Conservation (phyloP, 2,329 filamentous ascomycete species). For the Fusarium continuum region DNA sequence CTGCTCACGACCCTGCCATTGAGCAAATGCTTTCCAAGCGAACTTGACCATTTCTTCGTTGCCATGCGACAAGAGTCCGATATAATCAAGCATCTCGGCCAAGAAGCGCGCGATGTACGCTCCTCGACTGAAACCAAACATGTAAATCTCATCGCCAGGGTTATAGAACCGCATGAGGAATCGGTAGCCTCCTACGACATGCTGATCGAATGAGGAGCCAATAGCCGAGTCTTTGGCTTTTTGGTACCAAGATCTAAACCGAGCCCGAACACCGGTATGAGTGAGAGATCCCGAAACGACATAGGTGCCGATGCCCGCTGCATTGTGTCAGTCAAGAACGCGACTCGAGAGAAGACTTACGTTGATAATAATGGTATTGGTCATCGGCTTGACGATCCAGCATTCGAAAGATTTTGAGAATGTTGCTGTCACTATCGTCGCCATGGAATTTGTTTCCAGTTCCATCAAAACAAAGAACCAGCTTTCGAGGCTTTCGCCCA, state of each 20-base stretch:
- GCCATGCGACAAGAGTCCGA: conserved; percentile 80
- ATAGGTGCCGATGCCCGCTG: conserved; percentile 78
- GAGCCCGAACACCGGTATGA: conserved; percentile 64
- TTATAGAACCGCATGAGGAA: conserved; percentile 80
- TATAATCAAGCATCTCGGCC: conserved; percentile 85
- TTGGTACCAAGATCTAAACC: conserved; percentile 71
- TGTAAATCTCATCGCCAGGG: conserved; percentile 71
- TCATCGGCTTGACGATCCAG: conserved; percentile 69
- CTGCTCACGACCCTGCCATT: conserved; percentile 72
- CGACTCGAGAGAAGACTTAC: conserved; percentile 48
- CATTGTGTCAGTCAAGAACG: neutral
- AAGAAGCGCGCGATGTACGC: conserved; percentile 79
- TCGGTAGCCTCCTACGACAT: conserved; percentile 84
- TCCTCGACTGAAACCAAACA: conserved; percentile 79
- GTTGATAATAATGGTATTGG: conserved; percentile 72
- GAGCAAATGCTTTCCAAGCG: conserved; percentile 82
- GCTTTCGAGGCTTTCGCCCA: conserved; percentile 51
- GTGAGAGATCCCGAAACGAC: conserved; percentile 68
- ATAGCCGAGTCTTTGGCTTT: conserved; percentile 83
- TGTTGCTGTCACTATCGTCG: conserved; percentile 70
- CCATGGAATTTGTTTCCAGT: conserved; percentile 72
- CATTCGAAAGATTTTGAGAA: conserved; percentile 77
- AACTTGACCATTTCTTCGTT: conserved; percentile 89
- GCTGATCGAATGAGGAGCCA: conserved; percentile 81
- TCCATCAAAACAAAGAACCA: conserved; percentile 70